Evolutionary conservation across 352 stramenopile genomes (phyloP), one percentile per base, ranked within the genome.

Genomic region (Phytophthora palmivora): DNA sequence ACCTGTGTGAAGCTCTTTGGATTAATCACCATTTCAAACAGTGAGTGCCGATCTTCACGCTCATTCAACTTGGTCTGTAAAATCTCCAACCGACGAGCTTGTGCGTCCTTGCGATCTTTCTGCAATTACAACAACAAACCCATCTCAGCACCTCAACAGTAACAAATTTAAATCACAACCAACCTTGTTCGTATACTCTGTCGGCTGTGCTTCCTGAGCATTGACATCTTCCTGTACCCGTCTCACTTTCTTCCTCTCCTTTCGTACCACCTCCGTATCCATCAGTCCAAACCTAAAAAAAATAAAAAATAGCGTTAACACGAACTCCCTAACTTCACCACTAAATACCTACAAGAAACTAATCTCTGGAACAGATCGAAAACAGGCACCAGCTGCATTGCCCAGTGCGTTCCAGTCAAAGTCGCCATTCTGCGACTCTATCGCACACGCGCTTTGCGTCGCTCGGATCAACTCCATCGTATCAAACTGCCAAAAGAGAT

Each of bases 11-110:
- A 94, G 67, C 85, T 94, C 43, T 70, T 67, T 0, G 79, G 75
- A 54, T 94, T 75, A 30, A 92, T 63, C 33, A 91, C 81, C 34
- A 94, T 68, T 18, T 92, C 82, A 44, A 94, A 94, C 24, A 94
- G 60, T 36, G 74, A 36, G 43, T 82, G 76, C 21, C 72, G 72
- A 3, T 53, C 45, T 15, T 60, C 59, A 1, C 55, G 18, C 33
- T 87, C 66, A 6, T 11, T 46, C 60, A 94, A 78, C 16, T 70
- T 78, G n/a, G 61, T 78, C 59, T 91, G 82, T 19, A 94, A 60
- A 48, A 89, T 70, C 41, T 94, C 74, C 10, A 94, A 58, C 11
- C 85, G 78, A 11, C 74, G 76, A n/a, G 85, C 85, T 48, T 94
- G 85, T 14, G 84, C 85, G 47, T 94, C 85, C 58, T 91, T 89